Conservation (phyloP, 2,329 filamentous ascomycete genomes). For the Pseudogymnoascus sp. region DNA sequence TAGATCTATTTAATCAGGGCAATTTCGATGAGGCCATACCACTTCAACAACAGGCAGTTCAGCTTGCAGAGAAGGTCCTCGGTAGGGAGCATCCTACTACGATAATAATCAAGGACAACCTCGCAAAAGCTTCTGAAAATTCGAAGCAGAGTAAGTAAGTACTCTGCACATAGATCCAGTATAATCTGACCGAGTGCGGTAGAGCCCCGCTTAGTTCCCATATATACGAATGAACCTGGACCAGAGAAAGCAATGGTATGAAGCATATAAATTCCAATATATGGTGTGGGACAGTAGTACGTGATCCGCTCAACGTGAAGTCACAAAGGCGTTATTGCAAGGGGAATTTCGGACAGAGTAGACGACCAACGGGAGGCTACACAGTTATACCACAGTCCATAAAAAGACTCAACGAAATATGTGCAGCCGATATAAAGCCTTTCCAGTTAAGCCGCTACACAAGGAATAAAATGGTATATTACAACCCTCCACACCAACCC, state of each 20-base stretch:
- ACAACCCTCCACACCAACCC: not conserved
- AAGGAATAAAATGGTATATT: not conserved
- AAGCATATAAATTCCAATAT: not conserved
- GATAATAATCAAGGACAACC: conserved; percentile 19
- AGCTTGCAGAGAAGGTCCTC: conserved; percentile 16
- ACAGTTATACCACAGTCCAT: not conserved
- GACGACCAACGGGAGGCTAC: not conserved
- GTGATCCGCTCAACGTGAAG: not conserved
- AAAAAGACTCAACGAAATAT: not conserved
- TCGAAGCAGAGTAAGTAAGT: not conserved
- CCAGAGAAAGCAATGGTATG: not conserved
- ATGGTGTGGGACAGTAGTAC: not conserved
- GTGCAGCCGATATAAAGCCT: not conserved
- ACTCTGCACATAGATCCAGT: not conserved
- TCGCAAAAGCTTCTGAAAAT: conserved; percentile 11
- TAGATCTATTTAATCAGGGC: not conserved
- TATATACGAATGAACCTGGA: no score
- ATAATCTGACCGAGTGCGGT: no score
- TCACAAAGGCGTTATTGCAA: not conserved
- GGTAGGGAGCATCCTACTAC: conserved; percentile 21
- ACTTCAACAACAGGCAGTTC: not conserved
- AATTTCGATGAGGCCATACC: not conserved
- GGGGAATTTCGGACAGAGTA: not conserved
- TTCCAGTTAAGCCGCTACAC: not conserved
- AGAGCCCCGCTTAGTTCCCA: no score